Base-by-base conservation (phyloP, 2,329 filamentous ascomycete species). In the Aspergillus bombycis region DNA sequence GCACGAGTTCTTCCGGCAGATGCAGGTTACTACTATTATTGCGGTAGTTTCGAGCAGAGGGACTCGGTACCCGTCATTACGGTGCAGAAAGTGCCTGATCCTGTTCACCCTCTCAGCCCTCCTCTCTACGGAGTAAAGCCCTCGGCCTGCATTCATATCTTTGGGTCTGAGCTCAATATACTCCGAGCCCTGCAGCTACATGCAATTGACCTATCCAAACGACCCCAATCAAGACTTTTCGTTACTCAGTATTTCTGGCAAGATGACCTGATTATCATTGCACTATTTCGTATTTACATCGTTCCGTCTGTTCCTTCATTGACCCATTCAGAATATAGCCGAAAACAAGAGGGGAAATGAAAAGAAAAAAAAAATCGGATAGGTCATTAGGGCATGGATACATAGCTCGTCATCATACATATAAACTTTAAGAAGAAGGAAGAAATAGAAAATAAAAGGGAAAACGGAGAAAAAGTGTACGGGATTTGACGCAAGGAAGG, bases 251-350 rank as follows among this genome's bases (percentile, higher is more conserved):
- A 19, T 54, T 9, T 55, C 52, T 55, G n/a, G 52, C n/a, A 16
- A 52, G 14, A 36, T 36, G 28, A 26, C 57, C 41, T 34, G 7
- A 32, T 26, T 58, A 46, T 50, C 64, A 32, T 8, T 57, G 12
- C 63, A 41, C 50, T 68, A n/a, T 61, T 48, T 67, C 66, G 62
- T 70, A 72, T 72, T 66, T 72, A 71, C 68, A 72, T 70, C 57
- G 34, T 59, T 61, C 61, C 36, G 57, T 61, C 57, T 57, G 34
- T 59, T 61, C 61, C 36, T 58, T 61, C 57, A 57, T 64, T 38
- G 21, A 48, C 30, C 23, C 59, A 28, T 36, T 52, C 52, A 36
- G 36, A 67, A 64, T 64, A 61, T 67, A 55, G 19, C 46, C 23
- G 46, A 50, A 34, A 32, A 36, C 14, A 30, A 46, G 12, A 23